Evolutionary conservation across 2,329 filamentous ascomycete species (phyloP).

Genomic region (Monosporascus sp.): DNA sequence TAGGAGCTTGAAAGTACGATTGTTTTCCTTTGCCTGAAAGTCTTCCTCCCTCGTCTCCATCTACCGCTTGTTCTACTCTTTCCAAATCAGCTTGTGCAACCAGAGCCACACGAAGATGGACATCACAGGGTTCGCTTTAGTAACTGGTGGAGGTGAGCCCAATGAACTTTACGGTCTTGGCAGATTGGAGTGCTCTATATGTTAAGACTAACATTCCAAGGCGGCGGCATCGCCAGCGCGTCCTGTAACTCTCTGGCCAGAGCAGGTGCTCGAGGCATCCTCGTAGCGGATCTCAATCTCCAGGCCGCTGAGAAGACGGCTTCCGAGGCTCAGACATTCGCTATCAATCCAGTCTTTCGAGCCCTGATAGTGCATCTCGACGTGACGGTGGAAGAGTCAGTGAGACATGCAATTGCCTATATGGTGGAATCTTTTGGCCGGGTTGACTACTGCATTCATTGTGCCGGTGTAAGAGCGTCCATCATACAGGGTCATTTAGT

Average conservation of each 20-base stretch:
- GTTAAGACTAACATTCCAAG: background rate
- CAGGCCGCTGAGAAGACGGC: background rate
- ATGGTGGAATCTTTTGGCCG: too few relatives aligned
- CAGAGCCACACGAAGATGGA: background rate
- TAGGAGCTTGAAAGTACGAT: too few relatives aligned
- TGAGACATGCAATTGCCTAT: background rate
- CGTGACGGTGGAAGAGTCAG: background rate
- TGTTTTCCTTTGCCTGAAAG: too few relatives aligned
- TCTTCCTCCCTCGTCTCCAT: too few relatives aligned
- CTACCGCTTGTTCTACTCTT: too few relatives aligned
- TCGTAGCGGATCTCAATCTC: conserved; percentile 1
- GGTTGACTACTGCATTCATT: too few relatives aligned
- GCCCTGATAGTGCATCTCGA: background rate
- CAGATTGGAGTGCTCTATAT: background rate
- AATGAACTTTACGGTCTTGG: background rate
- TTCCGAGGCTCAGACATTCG: background rate
- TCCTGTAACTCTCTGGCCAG: background rate
- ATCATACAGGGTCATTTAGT: too few relatives aligned
- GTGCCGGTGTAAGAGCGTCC: too few relatives aligned
- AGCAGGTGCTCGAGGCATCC: background rate
- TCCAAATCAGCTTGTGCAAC: too few relatives aligned
- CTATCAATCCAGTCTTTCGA: conserved; percentile 1
- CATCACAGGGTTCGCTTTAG: background rate
- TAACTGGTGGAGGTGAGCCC: background rate
- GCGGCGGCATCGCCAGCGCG: background rate